phyloP scores from a whole-genome alignment of 2,329 filamentous ascomycete species.

The Ophidiomyces ophidiicola region DNA sequence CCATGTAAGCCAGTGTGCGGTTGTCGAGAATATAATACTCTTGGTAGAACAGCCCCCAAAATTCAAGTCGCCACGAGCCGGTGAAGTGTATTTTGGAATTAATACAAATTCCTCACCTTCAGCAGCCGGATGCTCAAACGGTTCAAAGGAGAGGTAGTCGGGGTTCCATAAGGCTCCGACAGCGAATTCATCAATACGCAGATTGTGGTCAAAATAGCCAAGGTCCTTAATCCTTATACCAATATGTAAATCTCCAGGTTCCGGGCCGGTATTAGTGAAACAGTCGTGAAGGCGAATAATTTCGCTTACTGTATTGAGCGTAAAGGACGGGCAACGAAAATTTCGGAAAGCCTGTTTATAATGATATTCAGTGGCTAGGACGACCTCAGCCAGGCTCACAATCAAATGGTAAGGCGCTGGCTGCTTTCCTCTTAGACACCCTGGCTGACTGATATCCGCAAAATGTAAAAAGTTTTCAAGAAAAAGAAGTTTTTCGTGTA shows the following conservation, averaged over 20 bases:
- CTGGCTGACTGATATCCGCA: not conserved
- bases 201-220: not conserved
- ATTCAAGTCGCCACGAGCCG: not conserved
- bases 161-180: slow-evolving; percentile 12
- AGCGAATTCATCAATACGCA: not conserved
- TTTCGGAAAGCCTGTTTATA: not conserved
- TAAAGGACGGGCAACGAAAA: slow-evolving; percentile 11
- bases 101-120: slow-evolving; percentile 14
- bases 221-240: too few species aligned
- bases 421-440: not conserved
- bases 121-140: not conserved
- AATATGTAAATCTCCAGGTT: slow-evolving; percentile 2
- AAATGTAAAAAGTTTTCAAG: not conserved
- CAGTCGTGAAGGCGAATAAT: slow-evolving; percentile 17
- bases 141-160: slow-evolving; percentile 12
- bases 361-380: not conserved
- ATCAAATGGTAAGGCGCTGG: not conserved
- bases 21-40: slow-evolving; percentile 2
- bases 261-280: slow-evolving; percentile 6
- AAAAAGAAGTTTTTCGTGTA: slow-evolving; percentile 13
- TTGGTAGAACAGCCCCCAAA: not conserved
- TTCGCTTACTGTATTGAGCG: slow-evolving; percentile 7
- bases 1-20: slow-evolving; percentile 19
- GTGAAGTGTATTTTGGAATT: slow-evolving; percentile 10
- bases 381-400: not conserved